Evolutionary conservation across 768 basidiomycete genomes (phyloP).

Genomic region (Tulasnella sp.): DNA sequence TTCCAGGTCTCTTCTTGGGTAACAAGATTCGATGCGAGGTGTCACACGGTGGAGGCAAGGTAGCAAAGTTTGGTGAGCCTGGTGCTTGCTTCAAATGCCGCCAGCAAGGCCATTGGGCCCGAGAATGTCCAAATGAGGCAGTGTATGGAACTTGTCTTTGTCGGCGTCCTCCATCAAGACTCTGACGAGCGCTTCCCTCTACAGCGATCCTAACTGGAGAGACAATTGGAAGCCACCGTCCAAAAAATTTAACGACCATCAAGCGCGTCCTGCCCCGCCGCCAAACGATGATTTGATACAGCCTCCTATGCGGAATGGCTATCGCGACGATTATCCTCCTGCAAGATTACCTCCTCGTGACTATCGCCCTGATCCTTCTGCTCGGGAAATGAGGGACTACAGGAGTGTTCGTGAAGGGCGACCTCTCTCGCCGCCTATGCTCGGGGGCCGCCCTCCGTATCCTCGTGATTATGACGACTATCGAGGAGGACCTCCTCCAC

Average conservation of each 20-base stretch:
- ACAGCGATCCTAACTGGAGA: conserved; percentile 5
- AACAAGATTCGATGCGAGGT: conserved; percentile 83
- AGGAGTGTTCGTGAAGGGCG: neutral
- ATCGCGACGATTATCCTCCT: conserved; percentile 19
- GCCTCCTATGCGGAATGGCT: conserved; percentile 25
- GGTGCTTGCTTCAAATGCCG: conserved; percentile 85
- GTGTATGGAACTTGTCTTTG: neutral
- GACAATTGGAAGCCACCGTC: conserved; percentile 31
- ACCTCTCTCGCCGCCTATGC: neutral
- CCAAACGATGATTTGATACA: conserved; percentile 25
- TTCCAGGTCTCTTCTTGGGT: conserved; percentile 69
- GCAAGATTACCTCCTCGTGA: conserved; percentile 1
- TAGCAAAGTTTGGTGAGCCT: conserved; percentile 75
- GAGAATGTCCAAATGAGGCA: conserved; percentile 23
- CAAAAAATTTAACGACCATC: neutral
- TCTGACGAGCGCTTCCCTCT: conserved; percentile 31
- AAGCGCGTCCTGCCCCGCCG: conserved; percentile 42
- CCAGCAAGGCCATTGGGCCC: conserved; percentile 79
- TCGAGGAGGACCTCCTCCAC: conserved; percentile 35
- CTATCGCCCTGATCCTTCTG: conserved; percentile 5
- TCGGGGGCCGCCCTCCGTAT: neutral
- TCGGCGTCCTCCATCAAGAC: neutral
- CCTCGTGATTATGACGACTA: conserved; percentile 17
- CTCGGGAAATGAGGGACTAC: neutral
- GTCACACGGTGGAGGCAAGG: conserved; percentile 72